Base-by-base conservation (phyloP, 192 early-diverging fungal species). In the Cetraspora pellucida region DNA sequence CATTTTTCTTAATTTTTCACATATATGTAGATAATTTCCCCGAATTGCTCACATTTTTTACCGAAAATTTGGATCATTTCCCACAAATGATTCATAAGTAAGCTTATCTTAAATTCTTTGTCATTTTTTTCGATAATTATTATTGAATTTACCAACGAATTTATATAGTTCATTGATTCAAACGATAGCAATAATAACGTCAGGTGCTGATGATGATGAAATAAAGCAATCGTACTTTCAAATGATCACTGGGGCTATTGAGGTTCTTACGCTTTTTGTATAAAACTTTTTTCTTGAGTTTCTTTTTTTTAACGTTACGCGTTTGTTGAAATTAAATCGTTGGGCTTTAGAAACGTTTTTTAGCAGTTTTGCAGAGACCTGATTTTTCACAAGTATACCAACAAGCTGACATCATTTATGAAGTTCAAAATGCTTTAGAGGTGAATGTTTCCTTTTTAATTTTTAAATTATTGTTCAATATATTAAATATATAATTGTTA, bases 401-500 rank as follows among this genome's bases (percentile, higher is more conserved):
- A 79, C 60, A 69, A 2, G 76, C 80, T 17, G 78, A 86, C 23
- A 82, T 89, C 28, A 84, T 89, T 46, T 84, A 82, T 30, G 80
- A 86, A 47, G 85, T 95, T 28, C 82, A 90, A 59, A 90, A 90
- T 65, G 84, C 87, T 11, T 70, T 95, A 71, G 92, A 90, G 84
- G 86, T 91, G 84, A 70, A 52, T n/a, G 16, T 44, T 19, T 77
- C 2, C 10, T 11, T 37, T 21, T 19, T 37, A 68, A 68, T 46
- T 16, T 46, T 45, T 19, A 17, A 2, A 28, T 21, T 52, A 52
- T 52, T 17, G 13, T 5, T 17, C 13, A 52, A 10, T 11, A 52
- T 54, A 13, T 2, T 54, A 14, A 19, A 54, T 54, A 52, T 52
- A 52, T 19, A 52, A 52, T 52, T 16, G 11, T 54, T 4, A 54